A percentile compares a stretch with the other conserved stretches of the same genome.
phyloP scores from a whole-genome alignment of 2,329 filamentous ascomycete genomes.

The Aspergillus pseudotamarii region DNA sequence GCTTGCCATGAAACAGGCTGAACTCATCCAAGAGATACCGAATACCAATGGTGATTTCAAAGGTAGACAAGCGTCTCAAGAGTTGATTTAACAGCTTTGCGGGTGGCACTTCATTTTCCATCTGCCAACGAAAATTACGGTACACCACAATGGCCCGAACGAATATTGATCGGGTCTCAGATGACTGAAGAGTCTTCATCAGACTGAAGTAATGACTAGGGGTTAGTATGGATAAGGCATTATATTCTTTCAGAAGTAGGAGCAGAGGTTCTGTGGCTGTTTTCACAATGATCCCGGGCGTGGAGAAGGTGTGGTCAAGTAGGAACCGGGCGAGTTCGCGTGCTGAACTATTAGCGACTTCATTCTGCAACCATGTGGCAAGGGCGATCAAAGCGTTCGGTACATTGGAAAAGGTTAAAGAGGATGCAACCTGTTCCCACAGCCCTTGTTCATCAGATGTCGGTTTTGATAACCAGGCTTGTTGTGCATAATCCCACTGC shows the following conservation, averaged over 20 bases:
- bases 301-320: conserved; percentile 29
- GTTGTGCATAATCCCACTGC: conserved; percentile 36
- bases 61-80: conserved; percentile 27
- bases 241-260: conserved; percentile 30
- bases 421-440: conserved; percentile 17
- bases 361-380: conserved; percentile 21
- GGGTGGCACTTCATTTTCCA: conserved; percentile 26
- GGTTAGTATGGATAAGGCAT: conserved; percentile 26
- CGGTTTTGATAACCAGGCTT: conserved; percentile 34
- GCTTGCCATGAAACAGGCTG: conserved; percentile 33
- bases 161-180: conserved; percentile 30
- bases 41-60: conserved; percentile 40
- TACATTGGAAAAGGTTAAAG: conserved; percentile 20
- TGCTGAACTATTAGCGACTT: conserved; percentile 3
- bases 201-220: conserved; percentile 31
- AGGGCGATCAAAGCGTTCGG: conserved; percentile 27
- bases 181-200: conserved; percentile 33
- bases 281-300: conserved; percentile 26
- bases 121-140: conserved; percentile 42
- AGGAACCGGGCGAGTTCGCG: conserved; percentile 27
- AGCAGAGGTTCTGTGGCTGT: conserved; percentile 36
- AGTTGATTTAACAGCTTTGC: conserved; percentile 28
- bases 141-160: conserved; percentile 42
- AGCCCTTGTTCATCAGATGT: conserved; percentile 12
- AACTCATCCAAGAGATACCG: conserved; percentile 47